phyloP scores from a whole-genome alignment of 805 yeast genomes.

The Kuraishia capsulata region DNA sequence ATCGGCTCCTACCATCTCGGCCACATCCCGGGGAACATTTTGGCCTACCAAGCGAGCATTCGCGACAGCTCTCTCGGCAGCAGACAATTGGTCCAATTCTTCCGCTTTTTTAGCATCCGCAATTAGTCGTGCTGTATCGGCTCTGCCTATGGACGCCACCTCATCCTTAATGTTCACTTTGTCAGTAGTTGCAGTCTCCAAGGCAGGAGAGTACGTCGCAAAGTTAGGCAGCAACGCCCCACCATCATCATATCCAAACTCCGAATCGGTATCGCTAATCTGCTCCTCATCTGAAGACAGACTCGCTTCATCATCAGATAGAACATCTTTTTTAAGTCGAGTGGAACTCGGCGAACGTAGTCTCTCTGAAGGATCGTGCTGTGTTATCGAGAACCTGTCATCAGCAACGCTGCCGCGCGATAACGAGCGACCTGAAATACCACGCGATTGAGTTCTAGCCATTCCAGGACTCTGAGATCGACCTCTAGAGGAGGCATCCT shows the following conservation, averaged over 20 bases:
- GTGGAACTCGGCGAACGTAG: constrained; percentile 17
- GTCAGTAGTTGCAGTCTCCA: constrained; percentile 18
- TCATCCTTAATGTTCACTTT: constrained; percentile 8
- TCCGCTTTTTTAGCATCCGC: constrained; percentile 40
- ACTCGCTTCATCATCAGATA: constrained; percentile 6
- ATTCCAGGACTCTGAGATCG: constrained; percentile 7
- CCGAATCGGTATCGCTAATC: constrained; percentile 49
- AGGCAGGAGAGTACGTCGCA: constrained; percentile 19
- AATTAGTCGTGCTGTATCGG: constrained; percentile 19
- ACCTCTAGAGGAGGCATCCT: constrained; percentile 12
- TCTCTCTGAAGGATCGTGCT: constrained; percentile 69
- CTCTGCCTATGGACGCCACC: constrained; percentile 11
- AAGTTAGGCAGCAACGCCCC: constrained; percentile 50
- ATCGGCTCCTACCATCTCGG: constrained; percentile 18
- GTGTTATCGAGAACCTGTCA: constrained; percentile 53
- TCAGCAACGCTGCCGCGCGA: constrained; percentile 11
- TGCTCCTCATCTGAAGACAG: constrained; percentile 47
- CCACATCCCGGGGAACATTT: constrained; percentile 20
- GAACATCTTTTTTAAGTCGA: constrained; percentile 10
- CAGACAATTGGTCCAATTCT: constrained; percentile 44
- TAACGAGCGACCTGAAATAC: constrained; percentile 10
- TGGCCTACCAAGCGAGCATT: constrained; percentile 37
- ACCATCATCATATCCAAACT: constrained; percentile 53
- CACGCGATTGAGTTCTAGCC: not conserved
- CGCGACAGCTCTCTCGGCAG: constrained; percentile 49